Conservation (phyloP, 306 rosid species). For the Dalbergia cochinchinensis region DNA sequence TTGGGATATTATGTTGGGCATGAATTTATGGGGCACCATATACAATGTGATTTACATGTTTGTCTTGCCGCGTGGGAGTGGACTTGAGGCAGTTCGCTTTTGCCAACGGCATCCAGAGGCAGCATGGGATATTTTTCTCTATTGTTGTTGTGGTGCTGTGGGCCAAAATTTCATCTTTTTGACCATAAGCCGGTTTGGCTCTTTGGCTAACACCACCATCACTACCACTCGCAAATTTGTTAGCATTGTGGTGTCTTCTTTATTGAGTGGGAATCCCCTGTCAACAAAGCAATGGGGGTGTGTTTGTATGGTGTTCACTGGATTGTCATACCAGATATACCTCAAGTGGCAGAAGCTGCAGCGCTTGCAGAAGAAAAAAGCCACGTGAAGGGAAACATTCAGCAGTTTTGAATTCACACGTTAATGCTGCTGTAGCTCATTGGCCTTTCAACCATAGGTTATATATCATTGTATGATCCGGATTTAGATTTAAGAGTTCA, state of each 20-base stretch:
- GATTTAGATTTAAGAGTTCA: slow-evolving; percentile 31
- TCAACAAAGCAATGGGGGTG: slow-evolving; percentile 85
- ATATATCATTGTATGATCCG: slow-evolving; percentile 28
- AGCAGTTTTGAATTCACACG: slow-evolving; percentile 51
- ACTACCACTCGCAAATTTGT: slow-evolving; percentile 92
- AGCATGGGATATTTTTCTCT: slow-evolving; percentile 81
- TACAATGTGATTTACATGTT: slow-evolving; percentile 85
- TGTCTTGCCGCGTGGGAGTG: slow-evolving; percentile 73
- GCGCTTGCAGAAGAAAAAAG: slow-evolving; percentile 71
- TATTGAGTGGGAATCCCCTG: slow-evolving; percentile 81
- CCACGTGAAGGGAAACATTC: slow-evolving; percentile 51
- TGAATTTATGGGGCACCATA: slow-evolving; percentile 92
- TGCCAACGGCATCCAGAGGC: slow-evolving; percentile 82
- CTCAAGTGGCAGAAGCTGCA: slow-evolving; percentile 80
- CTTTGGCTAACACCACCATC: slow-evolving; percentile 82
- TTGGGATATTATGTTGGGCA: slow-evolving; percentile 89
- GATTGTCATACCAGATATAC: slow-evolving; percentile 80
- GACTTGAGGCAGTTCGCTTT: slow-evolving; percentile 72
- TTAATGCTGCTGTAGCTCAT: background rate
- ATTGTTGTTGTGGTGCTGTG: slow-evolving; percentile 85
- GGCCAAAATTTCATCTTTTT: slow-evolving; percentile 90
- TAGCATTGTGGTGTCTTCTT: slow-evolving; percentile 83
- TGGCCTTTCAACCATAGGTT: slow-evolving; percentile 4
- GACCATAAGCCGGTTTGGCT: slow-evolving; percentile 83
- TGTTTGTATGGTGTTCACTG: slow-evolving; percentile 79